Conservation (phyloP, 306 rosid species). For the Cucurbita maxima region DNA sequence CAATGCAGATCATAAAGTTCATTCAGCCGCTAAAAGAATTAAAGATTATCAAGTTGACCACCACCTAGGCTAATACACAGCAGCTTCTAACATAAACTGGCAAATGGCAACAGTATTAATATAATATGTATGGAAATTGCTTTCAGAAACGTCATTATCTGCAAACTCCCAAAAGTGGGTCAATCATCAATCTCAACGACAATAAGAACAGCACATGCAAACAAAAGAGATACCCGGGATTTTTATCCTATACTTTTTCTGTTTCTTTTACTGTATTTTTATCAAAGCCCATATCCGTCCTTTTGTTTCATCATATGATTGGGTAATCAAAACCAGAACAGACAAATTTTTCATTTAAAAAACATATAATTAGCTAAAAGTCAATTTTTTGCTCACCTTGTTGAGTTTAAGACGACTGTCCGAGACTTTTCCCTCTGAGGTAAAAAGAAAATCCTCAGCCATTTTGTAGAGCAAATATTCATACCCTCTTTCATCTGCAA, state of each 20-base stretch:
- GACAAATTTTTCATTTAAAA: conserved; percentile 5
- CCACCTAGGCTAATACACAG: background rate
- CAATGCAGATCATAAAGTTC: background rate
- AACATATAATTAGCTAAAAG: background rate
- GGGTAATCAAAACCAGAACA: conserved; percentile 14
- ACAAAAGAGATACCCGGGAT: conserved; percentile 1
- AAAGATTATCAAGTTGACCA: conserved; percentile 18
- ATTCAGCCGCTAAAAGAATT: background rate
- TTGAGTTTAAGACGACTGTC: conserved; percentile 79
- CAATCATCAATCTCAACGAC: conserved; percentile 18
- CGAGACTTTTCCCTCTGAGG: conserved; percentile 65
- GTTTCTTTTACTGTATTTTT: conserved; percentile 3
- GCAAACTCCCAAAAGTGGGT: conserved; percentile 28
- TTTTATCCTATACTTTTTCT: conserved; percentile 4
- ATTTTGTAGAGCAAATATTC: conserved; percentile 64
- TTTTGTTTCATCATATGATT: conserved; percentile 14
- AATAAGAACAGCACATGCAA: conserved; percentile 19
- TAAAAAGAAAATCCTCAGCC: conserved; percentile 59
- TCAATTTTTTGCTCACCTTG: conserved; percentile 34
- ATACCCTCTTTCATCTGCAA: conserved; percentile 88
- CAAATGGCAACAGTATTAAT: conserved; percentile 4
- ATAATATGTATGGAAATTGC: conserved; percentile 9
- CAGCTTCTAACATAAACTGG: background rate
- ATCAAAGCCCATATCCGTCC: background rate
- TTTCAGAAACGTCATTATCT: conserved; percentile 51